These are phyloP conservation scores for Starmera caribaea DNA, from an alignment of 805 yeast genomes.

Conservation along the genomic window DNA sequence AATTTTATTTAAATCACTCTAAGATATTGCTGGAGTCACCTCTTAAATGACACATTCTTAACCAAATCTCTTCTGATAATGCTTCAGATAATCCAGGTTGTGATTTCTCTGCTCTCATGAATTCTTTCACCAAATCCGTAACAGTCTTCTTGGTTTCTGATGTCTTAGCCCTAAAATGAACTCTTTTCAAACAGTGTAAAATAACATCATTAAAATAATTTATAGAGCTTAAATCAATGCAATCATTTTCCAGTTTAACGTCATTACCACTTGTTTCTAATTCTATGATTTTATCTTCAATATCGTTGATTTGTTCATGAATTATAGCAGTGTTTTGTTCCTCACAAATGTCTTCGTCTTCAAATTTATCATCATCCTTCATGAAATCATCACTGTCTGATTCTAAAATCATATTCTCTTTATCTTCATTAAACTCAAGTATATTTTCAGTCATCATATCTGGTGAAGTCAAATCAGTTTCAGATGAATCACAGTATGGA, in stretches of 20 bases:
- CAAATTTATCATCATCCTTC: neutral
- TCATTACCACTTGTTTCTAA: neutral
- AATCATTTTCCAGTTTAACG: neutral
- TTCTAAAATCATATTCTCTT: neutral
- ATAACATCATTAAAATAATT: constrained; percentile 33
- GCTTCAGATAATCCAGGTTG: constrained; percentile 63
- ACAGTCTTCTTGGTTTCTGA: constrained; percentile 38
- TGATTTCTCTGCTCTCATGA: constrained; percentile 35
- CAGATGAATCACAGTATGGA: constrained; percentile 6
- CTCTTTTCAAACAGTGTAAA: constrained; percentile 34
- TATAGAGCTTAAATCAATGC: constrained; percentile 6
- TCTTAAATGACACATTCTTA: constrained; percentile 20
- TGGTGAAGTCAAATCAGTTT: constrained; percentile 15
- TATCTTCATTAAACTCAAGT: neutral
- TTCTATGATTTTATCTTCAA: neutral
- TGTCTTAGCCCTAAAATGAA: constrained; percentile 42
- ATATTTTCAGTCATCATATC: neutral
- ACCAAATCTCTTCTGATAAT: constrained; percentile 51
- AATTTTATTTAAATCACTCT: too few species aligned
- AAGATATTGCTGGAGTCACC: neutral
- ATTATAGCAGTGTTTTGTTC: constrained; percentile 1
- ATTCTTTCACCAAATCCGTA: constrained; percentile 26
- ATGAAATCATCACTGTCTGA: neutral
- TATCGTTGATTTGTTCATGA: neutral
- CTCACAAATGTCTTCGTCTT: neutral